Evolutionary conservation across 495 filamentous ascomycete genomes (phyloP), one percentile per base, ranked within the genome.

Genomic region (Penicillium nucicola): DNA sequence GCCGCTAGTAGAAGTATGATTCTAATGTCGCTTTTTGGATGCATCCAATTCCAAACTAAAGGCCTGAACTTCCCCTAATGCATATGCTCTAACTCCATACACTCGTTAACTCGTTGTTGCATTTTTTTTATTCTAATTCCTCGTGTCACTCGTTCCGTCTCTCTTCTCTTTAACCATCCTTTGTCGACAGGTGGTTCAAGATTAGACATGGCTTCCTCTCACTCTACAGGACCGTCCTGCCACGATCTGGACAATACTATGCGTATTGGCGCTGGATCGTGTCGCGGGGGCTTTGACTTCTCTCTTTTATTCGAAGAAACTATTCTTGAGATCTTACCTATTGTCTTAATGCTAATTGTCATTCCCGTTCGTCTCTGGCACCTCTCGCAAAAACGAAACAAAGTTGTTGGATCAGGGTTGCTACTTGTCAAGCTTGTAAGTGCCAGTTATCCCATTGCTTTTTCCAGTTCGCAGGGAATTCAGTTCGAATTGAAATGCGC

Each of bases 251-350:
- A 78, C 55, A 68, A 76, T 47, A 58, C 71, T 6, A 63, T 82
- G 19, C 69, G 67, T 42, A 67, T 72, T 34, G 69, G 64, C 51
- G 73, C 69, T 7, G 56, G 60, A 15, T 50, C 55, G 20, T 83
- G 76, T 62, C 67, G 75, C 57, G 70, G 70, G 45, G 67, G 66
- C 41, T 79, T 87, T 58, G 83, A 87, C 45, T 87, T 85, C 56
- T 83, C 81, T 20, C 65, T 83, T 20, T 58, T 78, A 23, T 84
- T 85, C 49, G 79, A 86, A 58, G 74, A 83, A 48, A 65, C 69
- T 2, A 74, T 85, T 39, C 67, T 83, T 14, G 67, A 70, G 8
- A 66, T 82, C 7, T 59, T 80, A 5, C 80, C 80, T 3, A 66
- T 77, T 15, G 57, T 64, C 4, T 38, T 81, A 18, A 66, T 84